These are phyloP conservation scores for Solanum hybrid DNA, from an alignment of 305 asterid genomes.

Conservation along the genomic window DNA sequence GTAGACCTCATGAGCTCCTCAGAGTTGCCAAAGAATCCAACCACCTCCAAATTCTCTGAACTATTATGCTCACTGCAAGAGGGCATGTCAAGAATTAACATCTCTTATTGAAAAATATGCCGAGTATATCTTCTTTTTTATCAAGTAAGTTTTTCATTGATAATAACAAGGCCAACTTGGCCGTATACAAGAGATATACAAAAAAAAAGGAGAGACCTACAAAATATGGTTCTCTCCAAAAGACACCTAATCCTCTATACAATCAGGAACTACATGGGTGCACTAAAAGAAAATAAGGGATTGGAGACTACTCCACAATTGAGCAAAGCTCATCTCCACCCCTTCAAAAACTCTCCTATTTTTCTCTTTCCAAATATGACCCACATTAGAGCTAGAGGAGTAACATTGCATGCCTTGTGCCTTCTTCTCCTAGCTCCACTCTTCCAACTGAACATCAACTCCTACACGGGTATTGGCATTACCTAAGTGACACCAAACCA, in stretches of 20 bases:
- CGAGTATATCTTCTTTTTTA: neutral
- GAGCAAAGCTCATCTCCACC: neutral
- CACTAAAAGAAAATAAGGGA: neutral
- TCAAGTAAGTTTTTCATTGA: neutral
- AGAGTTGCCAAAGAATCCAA: neutral
- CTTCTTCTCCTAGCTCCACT: neutral
- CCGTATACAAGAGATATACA: neutral
- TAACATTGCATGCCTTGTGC: neutral
- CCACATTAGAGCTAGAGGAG: neutral
- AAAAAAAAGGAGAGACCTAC: neutral
- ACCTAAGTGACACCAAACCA: neutral
- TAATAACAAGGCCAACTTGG: neutral
- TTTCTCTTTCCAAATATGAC: neutral
- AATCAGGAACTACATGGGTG: neutral
- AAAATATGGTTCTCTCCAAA: neutral
- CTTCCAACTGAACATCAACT: neutral
- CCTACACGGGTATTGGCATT: neutral
- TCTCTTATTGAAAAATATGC: neutral
- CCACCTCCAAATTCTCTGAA: neutral
- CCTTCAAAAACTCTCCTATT: neutral
- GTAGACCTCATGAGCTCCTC: neutral
- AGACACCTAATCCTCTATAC: neutral
- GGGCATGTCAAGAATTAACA: neutral
- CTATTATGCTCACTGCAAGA: neutral
- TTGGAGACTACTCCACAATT: neutral